phyloP scores from a whole-genome alignment of 192 early-diverging fungal species.

The Spizellomyces sp. region DNA sequence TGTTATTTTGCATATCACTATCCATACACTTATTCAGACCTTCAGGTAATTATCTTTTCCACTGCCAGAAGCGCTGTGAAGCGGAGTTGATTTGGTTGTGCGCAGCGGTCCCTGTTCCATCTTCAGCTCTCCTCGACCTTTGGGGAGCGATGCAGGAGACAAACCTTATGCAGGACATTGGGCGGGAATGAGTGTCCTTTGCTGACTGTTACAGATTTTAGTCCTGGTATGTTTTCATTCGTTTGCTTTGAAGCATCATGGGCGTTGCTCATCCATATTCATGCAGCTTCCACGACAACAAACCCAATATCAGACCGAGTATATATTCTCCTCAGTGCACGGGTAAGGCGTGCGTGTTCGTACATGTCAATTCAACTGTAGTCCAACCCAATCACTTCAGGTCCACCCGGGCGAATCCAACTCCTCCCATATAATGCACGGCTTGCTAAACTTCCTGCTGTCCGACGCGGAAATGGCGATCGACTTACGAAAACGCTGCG shows the following conservation, averaged over 20 bases:
- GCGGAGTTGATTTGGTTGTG: too few species aligned
- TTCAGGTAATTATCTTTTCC: constrained; percentile 24
- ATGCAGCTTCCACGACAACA: constrained; percentile 18
- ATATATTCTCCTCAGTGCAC: constrained; percentile 49
- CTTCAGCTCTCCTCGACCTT: constrained; percentile 18
- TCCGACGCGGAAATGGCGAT: constrained; percentile 38
- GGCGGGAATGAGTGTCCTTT: constrained; percentile 50
- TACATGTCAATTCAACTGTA: not conserved
- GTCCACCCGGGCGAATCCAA: constrained; percentile 62
- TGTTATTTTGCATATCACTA: constrained; percentile 57
- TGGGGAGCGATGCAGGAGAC: constrained; percentile 21
- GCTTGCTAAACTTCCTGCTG: constrained; percentile 49
- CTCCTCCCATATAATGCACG: constrained; percentile 55
- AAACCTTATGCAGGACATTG: constrained; percentile 31
- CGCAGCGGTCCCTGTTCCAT: constrained; percentile 27
- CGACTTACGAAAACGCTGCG: constrained; percentile 37
- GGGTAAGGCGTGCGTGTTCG: constrained; percentile 32
- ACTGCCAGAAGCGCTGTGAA: too few species aligned
- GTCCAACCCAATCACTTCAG: not conserved
- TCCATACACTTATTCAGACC: constrained; percentile 56
- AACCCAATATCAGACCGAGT: constrained; percentile 31
- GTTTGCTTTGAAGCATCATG: not conserved
- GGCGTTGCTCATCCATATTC: not conserved
- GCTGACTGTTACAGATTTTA: constrained; percentile 58
- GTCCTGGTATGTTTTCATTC: constrained; percentile 22